Conservation (phyloP, 306 rosid species). For the Trichosanthes cucumerina region DNA sequence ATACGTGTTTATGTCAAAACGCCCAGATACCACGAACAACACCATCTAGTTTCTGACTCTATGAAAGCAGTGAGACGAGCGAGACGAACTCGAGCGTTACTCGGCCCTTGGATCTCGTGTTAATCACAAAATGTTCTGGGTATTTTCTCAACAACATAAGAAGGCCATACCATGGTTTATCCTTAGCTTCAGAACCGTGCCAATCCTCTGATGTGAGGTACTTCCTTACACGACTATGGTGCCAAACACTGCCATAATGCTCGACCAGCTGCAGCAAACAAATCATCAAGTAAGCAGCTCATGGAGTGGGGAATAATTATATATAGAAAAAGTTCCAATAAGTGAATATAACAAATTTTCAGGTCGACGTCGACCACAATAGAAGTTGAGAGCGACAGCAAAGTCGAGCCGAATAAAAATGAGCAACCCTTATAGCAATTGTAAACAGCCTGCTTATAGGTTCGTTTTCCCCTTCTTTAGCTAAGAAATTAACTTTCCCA, state of each 20-base stretch:
- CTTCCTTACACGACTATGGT: slow-evolving; percentile 70
- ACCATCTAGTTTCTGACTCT: background rate
- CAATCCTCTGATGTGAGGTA: slow-evolving; percentile 86
- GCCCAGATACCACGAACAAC: background rate
- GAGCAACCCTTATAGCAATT: background rate
- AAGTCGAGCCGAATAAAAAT: background rate
- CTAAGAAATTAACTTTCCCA: background rate
- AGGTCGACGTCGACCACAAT: background rate
- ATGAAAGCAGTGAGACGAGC: slow-evolving; percentile 82
- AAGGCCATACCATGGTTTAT: slow-evolving; percentile 93
- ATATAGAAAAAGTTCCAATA: background rate
- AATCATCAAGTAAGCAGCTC: background rate
- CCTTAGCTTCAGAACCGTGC: slow-evolving; percentile 88
- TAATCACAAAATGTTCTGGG: slow-evolving; percentile 96
- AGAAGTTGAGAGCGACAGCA: background rate
- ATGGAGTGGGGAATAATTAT: background rate
- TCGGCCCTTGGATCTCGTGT: slow-evolving; percentile 91
- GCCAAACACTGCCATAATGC: slow-evolving; percentile 71
- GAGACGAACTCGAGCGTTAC: slow-evolving; percentile 81
- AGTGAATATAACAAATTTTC: background rate
- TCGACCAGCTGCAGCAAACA: slow-evolving; percentile 57
- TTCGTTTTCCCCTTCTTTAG: background rate
- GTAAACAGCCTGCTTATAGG: background rate
- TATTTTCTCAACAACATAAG: slow-evolving; percentile 90
- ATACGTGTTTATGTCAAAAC: background rate